Evolutionary conservation across 2,329 filamentous ascomycete species (phyloP).

Genomic region (Botrytis elliptica): DNA sequence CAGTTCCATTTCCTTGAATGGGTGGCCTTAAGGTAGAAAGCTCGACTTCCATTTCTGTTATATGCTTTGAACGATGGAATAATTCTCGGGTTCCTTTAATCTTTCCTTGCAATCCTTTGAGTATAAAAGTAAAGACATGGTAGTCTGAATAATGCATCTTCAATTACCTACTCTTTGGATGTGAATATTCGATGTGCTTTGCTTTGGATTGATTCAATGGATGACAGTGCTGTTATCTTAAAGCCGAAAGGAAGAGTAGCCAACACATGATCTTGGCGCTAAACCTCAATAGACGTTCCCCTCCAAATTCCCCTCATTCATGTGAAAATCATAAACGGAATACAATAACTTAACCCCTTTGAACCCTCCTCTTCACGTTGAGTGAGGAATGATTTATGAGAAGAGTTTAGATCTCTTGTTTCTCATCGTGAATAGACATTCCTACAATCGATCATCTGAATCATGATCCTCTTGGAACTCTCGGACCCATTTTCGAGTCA

Average conservation of each 20-base stretch:
- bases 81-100: background rate
- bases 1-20: background rate
- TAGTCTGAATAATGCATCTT: conserved; percentile 5
- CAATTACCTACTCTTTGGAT: background rate
- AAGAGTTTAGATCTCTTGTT: background rate
- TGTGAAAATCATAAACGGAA: background rate
- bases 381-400: background rate
- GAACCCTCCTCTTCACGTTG: background rate
- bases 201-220: background rate
- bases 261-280: conserved; percentile 2
- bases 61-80: conserved; percentile 7
- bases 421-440: background rate
- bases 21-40: background rate
- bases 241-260: background rate
- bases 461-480: background rate
- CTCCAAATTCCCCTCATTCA: conserved; percentile 1
- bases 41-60: background rate
- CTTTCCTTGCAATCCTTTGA: background rate
- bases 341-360: background rate
- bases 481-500: background rate
- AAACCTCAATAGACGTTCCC: background rate
- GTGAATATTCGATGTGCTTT: background rate
- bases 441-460: background rate
- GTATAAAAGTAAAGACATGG: background rate
- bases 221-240: background rate